Evolutionary conservation across 2,329 filamentous ascomycete genomes (phyloP), one percentile per base, ranked within the genome.

Genomic region (Arthroderma sp.): DNA sequence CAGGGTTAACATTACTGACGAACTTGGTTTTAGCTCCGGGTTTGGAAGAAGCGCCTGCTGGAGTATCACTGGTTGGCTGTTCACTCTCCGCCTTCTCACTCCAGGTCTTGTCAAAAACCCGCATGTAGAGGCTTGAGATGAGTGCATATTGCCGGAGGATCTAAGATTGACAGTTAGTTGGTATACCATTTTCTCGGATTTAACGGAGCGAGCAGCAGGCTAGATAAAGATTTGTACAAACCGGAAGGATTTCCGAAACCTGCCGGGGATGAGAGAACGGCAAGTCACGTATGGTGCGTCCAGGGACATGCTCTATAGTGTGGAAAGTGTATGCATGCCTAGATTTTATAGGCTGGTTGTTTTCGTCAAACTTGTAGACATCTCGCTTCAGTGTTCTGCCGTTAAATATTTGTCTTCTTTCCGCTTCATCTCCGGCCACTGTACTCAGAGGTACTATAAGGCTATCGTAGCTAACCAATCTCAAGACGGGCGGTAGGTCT

Each of bases 241-340:
- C 60, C 28, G 67, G 67, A 46, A 70, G 52, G 30, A 65, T 60
- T 40, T 66, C 62, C 29, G 64, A 61, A 36, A 69, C 53, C 52
- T 70, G 66, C 33, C 64, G 62, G 10, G 67, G 67, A 52, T 70
- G 67, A 7, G 61, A 64, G 42, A 70, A 69, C 3, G 62, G 63
- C 22, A 70, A 54, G 22, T 67, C 62, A 43, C 54, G 60, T 33
- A 69, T 57, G 10, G 61, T 65, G 32, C 61, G 59, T 27, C 64
- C 63, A 10, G 62, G 57, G 36, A 62, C 58, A 33, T 62, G 57
- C 44, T 67, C 64, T 45, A 67, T 64, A 0, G 62, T 54, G 38
- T 68, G 63, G 42, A 70, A 65, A 1, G 60, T 63, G 47, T 68
- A 69, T 43, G 58, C 60, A 45, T 69, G 66, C n/a, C 55, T 52